A percentile compares a stretch with the other conserved stretches of the same genome.
These are phyloP conservation scores for Podospora bellae-mahoneyi DNA, from an alignment of 495 filamentous ascomycete species.

Conservation along the genomic window DNA sequence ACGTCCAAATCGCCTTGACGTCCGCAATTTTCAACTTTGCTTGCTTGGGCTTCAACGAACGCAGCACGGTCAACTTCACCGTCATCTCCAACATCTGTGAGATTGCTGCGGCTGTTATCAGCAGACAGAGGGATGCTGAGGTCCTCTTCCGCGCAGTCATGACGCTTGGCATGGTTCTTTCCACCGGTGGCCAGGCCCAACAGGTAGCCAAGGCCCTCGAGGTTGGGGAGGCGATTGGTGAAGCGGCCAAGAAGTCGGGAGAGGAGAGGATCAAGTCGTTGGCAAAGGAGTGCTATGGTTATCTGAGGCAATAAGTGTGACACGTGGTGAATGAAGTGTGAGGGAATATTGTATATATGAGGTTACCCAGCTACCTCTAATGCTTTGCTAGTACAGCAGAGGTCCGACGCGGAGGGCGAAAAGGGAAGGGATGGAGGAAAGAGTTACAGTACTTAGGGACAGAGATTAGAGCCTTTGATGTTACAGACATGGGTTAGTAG, in stretches of 20 bases:
- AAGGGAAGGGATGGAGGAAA: neutral
- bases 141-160: conserved; percentile 80
- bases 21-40: conserved; percentile 86
- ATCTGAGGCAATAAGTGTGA: conserved; percentile 30
- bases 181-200: conserved; percentile 48
- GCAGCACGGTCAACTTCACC: conserved; percentile 17
- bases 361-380: conserved; percentile 3
- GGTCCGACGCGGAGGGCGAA: neutral
- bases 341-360: conserved; percentile 1
- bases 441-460: neutral
- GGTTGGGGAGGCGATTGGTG: conserved; percentile 39
- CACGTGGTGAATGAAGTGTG: neutral
- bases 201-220: conserved; percentile 44
- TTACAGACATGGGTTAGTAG: too few relatives aligned
- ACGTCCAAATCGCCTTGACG: conserved; percentile 73
- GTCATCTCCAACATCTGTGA: conserved; percentile 26
- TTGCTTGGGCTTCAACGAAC: conserved; percentile 49
- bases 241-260: conserved; percentile 42
- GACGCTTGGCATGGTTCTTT: conserved; percentile 72
- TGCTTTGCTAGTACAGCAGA: conserved; percentile 15
- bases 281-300: conserved; percentile 55
- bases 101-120: conserved; percentile 59
- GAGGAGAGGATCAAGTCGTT: conserved; percentile 59
- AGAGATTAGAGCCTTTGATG: neutral
- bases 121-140: conserved; percentile 69